These are phyloP conservation scores for Nowakowskiella sp. DNA, from an alignment of 192 early-diverging fungal species.

Conservation along the genomic window DNA sequence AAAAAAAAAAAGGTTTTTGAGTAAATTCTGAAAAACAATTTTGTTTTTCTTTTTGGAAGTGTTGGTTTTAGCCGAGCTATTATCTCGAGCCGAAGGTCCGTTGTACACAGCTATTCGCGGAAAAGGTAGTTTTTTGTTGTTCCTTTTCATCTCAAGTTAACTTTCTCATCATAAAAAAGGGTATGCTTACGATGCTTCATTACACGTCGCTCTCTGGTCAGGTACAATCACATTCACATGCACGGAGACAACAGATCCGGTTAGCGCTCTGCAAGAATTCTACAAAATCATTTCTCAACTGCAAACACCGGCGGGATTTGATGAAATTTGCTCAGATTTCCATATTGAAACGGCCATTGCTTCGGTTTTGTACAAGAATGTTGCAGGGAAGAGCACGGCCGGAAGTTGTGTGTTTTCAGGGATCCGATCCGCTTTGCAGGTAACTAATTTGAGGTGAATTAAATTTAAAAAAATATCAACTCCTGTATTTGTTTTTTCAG, in stretches of 20 bases:
- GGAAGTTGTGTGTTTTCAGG: slow-evolving; percentile 23
- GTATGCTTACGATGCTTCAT: slow-evolving; percentile 63
- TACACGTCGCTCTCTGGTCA: slow-evolving; percentile 49
- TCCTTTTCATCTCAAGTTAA: neutral
- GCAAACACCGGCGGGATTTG: slow-evolving; percentile 35
- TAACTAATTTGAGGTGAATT: slow-evolving; percentile 14
- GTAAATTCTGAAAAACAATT: neutral
- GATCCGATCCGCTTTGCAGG: slow-evolving; percentile 27
- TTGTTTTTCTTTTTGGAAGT: slow-evolving; percentile 41
- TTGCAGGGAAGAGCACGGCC: slow-evolving; percentile 25
- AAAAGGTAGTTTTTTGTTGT: slow-evolving; percentile 16
- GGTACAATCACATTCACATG: slow-evolving; percentile 42
- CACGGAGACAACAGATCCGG: slow-evolving; percentile 40
- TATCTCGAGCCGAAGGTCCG: slow-evolving; percentile 67
- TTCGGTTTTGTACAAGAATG: slow-evolving; percentile 30
- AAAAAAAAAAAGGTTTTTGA: neutral
- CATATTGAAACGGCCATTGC: slow-evolving; percentile 49
- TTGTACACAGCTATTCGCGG: slow-evolving; percentile 70
- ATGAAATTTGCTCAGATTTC: slow-evolving; percentile 25
- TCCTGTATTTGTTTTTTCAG: slow-evolving; percentile 24
- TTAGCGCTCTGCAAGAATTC: slow-evolving; percentile 31
- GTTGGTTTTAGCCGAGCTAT: slow-evolving; percentile 52
- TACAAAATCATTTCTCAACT: slow-evolving; percentile 33
- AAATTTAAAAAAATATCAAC: slow-evolving; percentile 9
- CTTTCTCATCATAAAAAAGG: slow-evolving; percentile 30